Base-by-base conservation (phyloP, 2,329 filamentous ascomycete species). In the Cadophora malorum region DNA sequence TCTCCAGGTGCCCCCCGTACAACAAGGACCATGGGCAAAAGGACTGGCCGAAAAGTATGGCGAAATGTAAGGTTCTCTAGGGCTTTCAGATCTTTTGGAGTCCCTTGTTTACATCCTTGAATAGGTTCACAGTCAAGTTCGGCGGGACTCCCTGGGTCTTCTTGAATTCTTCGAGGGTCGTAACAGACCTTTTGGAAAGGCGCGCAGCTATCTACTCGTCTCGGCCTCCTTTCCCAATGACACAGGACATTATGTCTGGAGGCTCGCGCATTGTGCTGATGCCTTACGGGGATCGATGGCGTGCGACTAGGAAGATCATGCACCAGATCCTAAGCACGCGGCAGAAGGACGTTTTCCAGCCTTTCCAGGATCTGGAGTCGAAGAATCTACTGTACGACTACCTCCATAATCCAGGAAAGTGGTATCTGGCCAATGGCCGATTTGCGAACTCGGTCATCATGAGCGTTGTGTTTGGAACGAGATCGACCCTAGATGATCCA, bases 111-210 rank as follows among this genome's bases (percentile, higher is more conserved):
- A 38, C 35, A 2, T 38, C 28, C 28, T 38, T 10, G 19, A 5
- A 10, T 14, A 74, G 72, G 72, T 74, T 69, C 63, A 74, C 72
- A 21, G 66, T 61, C 31, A 68, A 72, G 59, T 67, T 74, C 35
- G 72, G 72, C 25, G 70, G 64, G 31, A 80, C 79, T 64, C 82
- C 79, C 0, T 82, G 79, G 79, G 74, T 83, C 25, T 73, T 83
- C n/a, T 76, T 83, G 6, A 83, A 83, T 70, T 77, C 70, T 19
- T 70, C 76, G 33, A 79, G 81, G 9, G 79, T 81, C 2, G 78
- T 80, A 28, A 73, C 71, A 1, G 79, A 80, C 56, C 61, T 74
- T 12, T 60, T 73, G 61, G 70, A 74, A 59, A 67, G 68, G 65
- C 69, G 71, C 55, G 67, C 72, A n/a, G 63, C 63, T n/a, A 68